Evolutionary conservation across 1,284 basidiomycete genomes (phyloP), one percentile per base, ranked within the genome.

Genomic region (Xerocomus minutiporus): DNA sequence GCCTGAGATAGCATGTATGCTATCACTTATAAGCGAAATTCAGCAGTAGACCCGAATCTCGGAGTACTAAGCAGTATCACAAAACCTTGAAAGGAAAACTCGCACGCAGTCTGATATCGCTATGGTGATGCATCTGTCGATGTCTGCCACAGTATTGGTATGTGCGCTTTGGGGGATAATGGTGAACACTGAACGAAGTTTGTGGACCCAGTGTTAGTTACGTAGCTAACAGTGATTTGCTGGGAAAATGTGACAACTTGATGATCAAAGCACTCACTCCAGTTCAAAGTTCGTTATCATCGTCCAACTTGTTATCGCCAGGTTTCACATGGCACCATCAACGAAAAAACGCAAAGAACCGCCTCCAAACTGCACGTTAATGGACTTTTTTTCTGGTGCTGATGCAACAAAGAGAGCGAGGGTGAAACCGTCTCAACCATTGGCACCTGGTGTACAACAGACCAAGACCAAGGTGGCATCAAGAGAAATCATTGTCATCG

Each of bases 401-500:
- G 48, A 56, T 12, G 32, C 59, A n/a, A 48, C 39, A 15, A 69
- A 70, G 51, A 60, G 61, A 40, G 45, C 56, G 42, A 70, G 51
- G 52, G 28, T 43, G 26, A 53, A 51, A 50, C n/a, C 36, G 1
- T 44, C 53, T 32, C 54, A 41, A 52, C 52, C 44, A 49, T 20
- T 1, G 4, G 4, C 44, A 7, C 28, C 36, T 36, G 49, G 34
- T 25, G 41, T 26, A 42, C 61, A 44, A 49, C 50, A 39, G 31
- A 45, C 51, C 46, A 23, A 46, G 20, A 25, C 28, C 28, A 45
- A 52, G 36, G 49, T 39, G 29, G 44, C 45, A 17, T 62, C 65
- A 15, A 65, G 61, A 51, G 75, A 82, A 36, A 64, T 81, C 52
- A 81, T 85, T 46, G 67, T 83, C 57, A 79, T 86, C 52, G 81